phyloP scores from a whole-genome alignment of 441 rosid genomes.

The Syzygium malaccense region DNA sequence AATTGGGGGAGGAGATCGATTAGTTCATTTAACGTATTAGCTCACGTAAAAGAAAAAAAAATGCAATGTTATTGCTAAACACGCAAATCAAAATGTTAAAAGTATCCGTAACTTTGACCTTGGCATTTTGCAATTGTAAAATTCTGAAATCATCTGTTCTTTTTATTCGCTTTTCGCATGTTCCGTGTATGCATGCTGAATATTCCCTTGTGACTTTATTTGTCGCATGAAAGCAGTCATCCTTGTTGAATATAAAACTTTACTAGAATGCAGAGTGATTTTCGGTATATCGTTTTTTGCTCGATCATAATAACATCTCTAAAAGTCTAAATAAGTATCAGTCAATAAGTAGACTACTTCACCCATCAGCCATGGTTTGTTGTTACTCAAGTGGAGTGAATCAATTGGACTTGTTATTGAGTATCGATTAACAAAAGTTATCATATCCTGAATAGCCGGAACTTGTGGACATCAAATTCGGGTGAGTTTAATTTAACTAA shows the following conservation, averaged over 20 bases:
- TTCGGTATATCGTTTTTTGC: neutral
- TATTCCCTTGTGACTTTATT: no score
- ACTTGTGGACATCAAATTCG: neutral
- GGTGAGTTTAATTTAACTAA: neutral
- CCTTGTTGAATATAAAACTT: neutral
- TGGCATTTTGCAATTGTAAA: no score
- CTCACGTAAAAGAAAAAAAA: no score
- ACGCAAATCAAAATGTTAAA: no score
- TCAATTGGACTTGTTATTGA: neutral
- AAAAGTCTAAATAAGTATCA: neutral
- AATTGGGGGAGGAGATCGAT: no score
- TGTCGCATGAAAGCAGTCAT: neutral
- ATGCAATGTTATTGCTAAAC: no score
- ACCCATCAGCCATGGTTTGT: neutral
- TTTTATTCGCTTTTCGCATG: no score
- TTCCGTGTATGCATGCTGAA: no score
- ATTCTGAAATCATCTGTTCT: no score
- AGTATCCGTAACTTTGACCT: no score
- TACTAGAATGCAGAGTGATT: neutral
- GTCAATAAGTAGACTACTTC: neutral
- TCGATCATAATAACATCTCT: neutral
- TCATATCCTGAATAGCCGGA: neutral
- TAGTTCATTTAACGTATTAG: no score
- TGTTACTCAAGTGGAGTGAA: neutral
- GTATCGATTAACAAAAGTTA: neutral